Base-by-base conservation (phyloP, 768 basidiomycete species). In the Boletus tylopilopsis region DNA sequence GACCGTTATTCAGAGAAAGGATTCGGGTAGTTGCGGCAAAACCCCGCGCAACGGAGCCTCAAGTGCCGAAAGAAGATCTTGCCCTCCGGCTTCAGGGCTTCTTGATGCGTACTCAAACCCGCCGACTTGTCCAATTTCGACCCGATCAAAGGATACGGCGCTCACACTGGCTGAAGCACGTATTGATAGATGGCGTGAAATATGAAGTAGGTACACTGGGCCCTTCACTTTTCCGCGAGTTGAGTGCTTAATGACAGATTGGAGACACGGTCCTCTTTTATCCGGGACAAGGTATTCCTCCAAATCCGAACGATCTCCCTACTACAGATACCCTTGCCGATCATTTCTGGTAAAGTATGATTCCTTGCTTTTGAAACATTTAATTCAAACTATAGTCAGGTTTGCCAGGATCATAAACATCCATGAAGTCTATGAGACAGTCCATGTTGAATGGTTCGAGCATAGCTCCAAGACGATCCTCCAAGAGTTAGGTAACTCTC, bases 371-470 rank as follows among this genome's bases (percentile, higher is more conserved):
- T 36, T 36, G 23, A 22, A 38, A 42, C 24, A 7, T 36, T n/a
- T 42, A 16, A 39, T 45, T 11, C 15, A 33, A 21, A 22, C 16
- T 52, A 43, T 24, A 13, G 38, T 15, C 55, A 90, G 87, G 87
- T 89, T 90, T 64, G 87, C 74, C 0, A 74, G 73, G 56, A 81
- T 91, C 22, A 61, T 82, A 0, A 77, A 73, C 43, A 75, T 89
- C 48, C 64, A 75, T 15, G 67, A 71, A 29, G 65, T 72, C 15
- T 50, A 68, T 5, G 66, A 73, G 45, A 65, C 50, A 2, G 76
- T 78, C 1, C 90, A 92, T 63, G 66, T 87, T 10, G 86, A 81
- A 29, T 92, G 87, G 87, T 78, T 86, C 24, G 77, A 85, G 45
- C 89, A 91, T 57, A 78, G 81, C 0, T 77, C 79, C 0, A 75